A percentile compares a stretch with the other conserved stretches of the same genome.
These are phyloP conservation scores for Vickermania spadyakhi DNA, from an alignment of 208 protist species.

Conservation along the genomic window DNA sequence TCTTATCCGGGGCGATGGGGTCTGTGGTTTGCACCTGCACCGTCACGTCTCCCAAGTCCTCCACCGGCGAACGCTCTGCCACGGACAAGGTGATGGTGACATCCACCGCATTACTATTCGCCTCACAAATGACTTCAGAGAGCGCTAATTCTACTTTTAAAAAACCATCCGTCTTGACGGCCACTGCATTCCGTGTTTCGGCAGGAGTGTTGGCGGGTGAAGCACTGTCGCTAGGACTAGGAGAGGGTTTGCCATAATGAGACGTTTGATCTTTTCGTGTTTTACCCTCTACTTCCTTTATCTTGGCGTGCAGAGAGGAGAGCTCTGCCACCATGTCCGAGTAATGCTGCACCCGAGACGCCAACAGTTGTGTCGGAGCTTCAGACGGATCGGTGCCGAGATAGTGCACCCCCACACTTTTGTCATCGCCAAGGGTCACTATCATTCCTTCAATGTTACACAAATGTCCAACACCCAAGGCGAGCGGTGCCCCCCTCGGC, in stretches of 20 bases:
- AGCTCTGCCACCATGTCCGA: conserved; percentile 79
- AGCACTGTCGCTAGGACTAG: background rate
- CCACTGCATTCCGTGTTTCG: too few species aligned
- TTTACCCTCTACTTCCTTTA: conserved; percentile 17
- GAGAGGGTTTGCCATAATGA: background rate
- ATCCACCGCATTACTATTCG: background rate
- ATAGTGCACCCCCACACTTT: conserved; percentile 75
- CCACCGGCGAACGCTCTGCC: background rate
- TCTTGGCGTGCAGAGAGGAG: conserved; percentile 47
- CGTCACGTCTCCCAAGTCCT: conserved; percentile 7
- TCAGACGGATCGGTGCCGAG: conserved; percentile 89
- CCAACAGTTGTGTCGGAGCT: conserved; percentile 50
- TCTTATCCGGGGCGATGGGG: conserved; percentile 12
- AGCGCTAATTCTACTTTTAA: background rate
- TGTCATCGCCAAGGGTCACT: conserved; percentile 49
- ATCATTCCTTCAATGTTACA: conserved; percentile 75
- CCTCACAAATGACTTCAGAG: background rate
- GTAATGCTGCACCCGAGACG: conserved; percentile 75
- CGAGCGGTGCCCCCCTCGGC: conserved; percentile 27
- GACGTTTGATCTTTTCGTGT: background rate
- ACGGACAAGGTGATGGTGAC: conserved; percentile 6
- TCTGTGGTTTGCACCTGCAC: conserved; percentile 16
- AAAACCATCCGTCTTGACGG: too few species aligned
- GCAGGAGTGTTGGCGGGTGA: background rate
- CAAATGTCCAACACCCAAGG: conserved; percentile 45